Base-by-base conservation (phyloP, 306 rosid genomes). In the Hippophae tibetana region DNA sequence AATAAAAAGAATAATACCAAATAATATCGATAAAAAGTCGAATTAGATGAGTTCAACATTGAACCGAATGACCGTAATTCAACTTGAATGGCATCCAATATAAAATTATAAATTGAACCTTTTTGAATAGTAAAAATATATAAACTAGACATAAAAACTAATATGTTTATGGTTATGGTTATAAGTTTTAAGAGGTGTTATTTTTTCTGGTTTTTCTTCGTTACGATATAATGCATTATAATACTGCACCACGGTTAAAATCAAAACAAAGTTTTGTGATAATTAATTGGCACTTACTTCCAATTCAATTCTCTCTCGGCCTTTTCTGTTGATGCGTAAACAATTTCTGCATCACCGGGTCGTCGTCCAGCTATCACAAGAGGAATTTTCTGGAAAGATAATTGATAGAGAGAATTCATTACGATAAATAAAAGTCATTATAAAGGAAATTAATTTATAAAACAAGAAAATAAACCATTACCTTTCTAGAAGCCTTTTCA, bases 401-500 rank as follows among this genome's bases (percentile, higher is more conserved):
- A 58, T 27, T 46, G 43, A 12, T 6, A 10, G 25, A 23, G n/a
- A 9, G n/a, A n/a, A 8, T 25, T 42, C 12, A 48, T 44, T 50
- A 49, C 50, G 14, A 43, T 25, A 43, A 1, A 26, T 31, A 31
- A 31, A 31, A 31, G 44, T 9, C 13, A 6, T 7, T 31, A 18
- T 18, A 31, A 31, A 9, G 0, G 25, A 11, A 18, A 38, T 11
- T 31, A 7, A 18, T 54, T 41, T 26, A 54, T 9, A 5, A 48
- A 1, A 65, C 56, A 43, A 27, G 47, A 57, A 58, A 54, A 5
- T 25, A 56, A 56, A 52, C 5, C 43, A 9, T 47, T 68, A 93
- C 99, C 97, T 84, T 88, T 74, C 85, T 90, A 42, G 95, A 80
- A 65, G 95, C 97, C 76, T 84, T 71, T 69, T 88, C 99, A 82